Percentiles rank a stretch among this genome's conserved stretches.
These are phyloP conservation scores for Irpex sp. DNA, from an alignment of 1,284 basidiomycete genomes.

Conservation along the genomic window DNA sequence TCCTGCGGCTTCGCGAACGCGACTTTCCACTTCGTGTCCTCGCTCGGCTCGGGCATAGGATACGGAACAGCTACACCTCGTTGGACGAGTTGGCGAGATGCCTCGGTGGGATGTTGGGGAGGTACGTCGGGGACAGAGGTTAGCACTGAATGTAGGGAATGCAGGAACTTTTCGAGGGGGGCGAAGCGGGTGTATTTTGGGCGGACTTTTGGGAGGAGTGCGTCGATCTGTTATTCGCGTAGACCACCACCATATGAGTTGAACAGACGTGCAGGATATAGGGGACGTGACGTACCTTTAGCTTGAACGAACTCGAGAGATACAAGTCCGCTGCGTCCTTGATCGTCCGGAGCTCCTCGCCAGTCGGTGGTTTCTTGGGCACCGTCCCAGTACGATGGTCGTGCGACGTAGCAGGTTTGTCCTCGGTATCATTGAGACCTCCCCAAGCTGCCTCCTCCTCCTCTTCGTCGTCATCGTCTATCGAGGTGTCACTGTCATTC, in stretches of 20 bases:
- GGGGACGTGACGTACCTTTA: constrained; percentile 52
- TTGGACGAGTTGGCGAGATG: constrained; percentile 48
- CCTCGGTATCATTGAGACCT: constrained; percentile 12
- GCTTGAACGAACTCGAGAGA: constrained; percentile 81
- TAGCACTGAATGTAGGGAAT: constrained; percentile 58
- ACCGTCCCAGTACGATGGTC: constrained; percentile 16
- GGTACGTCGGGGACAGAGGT: constrained; percentile 51
- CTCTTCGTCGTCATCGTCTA: constrained; percentile 26
- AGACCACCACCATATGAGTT: neutral
- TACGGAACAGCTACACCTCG: constrained; percentile 59
- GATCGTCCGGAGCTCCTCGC: constrained; percentile 73
- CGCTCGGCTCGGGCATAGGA: constrained; percentile 57
- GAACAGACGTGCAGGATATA: no score
- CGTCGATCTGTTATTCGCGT: constrained; percentile 60
- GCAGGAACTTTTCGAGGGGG: constrained; percentile 62
- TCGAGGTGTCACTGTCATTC: constrained; percentile 13
- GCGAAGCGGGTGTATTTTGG: constrained; percentile 57
- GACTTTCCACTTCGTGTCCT: constrained; percentile 77
- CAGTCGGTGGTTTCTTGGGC: constrained; percentile 52
- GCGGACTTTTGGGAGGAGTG: constrained; percentile 73
- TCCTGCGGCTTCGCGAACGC: constrained; percentile 65
- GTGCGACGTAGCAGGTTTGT: neutral
- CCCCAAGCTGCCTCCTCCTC: constrained; percentile 17
- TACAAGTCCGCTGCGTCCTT: constrained; percentile 80
- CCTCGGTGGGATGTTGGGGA: constrained; percentile 65